Conservation (phyloP, 2,329 filamentous ascomycete genomes). For the Hypoxylon sp. region DNA sequence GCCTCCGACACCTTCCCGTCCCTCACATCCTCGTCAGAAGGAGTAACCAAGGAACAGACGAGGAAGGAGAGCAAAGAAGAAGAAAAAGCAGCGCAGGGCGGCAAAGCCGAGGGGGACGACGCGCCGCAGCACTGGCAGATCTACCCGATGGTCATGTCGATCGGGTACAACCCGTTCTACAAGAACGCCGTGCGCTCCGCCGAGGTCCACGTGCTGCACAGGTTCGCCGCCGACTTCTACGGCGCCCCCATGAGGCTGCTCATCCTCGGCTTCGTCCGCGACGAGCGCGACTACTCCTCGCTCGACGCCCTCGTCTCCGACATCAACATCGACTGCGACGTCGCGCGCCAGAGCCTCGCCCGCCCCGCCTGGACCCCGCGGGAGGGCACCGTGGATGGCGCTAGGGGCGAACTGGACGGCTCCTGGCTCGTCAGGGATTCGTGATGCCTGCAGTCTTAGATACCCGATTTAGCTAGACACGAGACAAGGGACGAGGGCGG, state of each 20-base stretch:
- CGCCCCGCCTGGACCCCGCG: constrained; percentile 70
- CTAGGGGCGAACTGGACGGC: constrained; percentile 47
- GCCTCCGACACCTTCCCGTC: constrained; percentile 19
- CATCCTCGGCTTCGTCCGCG: constrained; percentile 87
- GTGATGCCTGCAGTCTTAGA: neutral
- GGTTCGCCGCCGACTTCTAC: constrained; percentile 87
- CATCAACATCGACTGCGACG: constrained; percentile 89
- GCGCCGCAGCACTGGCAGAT: constrained; percentile 56
- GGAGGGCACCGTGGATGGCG: constrained; percentile 51
- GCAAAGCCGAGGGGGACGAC: neutral
- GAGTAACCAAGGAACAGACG: neutral
- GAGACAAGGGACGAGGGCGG: constrained; percentile 8
- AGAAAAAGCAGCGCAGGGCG: neutral
- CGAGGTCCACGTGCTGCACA: constrained; percentile 89
- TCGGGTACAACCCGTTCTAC: constrained; percentile 98
- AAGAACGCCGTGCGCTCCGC: constrained; percentile 88
- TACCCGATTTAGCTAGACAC: constrained; percentile 10
- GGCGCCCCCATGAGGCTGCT: constrained; percentile 81
- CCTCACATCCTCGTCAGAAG: neutral
- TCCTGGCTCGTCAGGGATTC: constrained; percentile 50
- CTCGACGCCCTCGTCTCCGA: constrained; percentile 88
- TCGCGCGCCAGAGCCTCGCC: constrained; percentile 78
- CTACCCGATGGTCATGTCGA: constrained; percentile 91
- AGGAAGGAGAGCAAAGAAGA: constrained; percentile 1
- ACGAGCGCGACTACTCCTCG: constrained; percentile 88